A percentile compares a stretch with the other conserved stretches of the same genome.
Evolutionary conservation across 495 filamentous ascomycete species (phyloP).

Genomic region (Xylaria intraflava): DNA sequence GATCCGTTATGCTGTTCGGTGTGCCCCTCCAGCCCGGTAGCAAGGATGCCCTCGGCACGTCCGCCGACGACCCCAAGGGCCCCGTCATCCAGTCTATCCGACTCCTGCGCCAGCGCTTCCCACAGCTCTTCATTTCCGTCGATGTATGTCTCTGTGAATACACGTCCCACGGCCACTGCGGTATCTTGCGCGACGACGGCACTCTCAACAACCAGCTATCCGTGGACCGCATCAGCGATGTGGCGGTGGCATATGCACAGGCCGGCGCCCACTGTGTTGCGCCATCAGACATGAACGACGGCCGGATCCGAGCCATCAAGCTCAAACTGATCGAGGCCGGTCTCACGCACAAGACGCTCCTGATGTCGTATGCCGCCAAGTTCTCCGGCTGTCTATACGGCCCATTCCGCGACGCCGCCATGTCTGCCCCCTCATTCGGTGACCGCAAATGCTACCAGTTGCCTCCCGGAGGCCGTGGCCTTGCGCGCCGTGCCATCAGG

Average conservation of each 20-base stretch:
- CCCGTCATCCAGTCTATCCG: constrained; percentile 83
- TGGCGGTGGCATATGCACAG: constrained; percentile 83
- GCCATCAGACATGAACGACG: constrained; percentile 98
- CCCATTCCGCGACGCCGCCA: constrained; percentile 93
- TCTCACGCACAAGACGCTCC: constrained; percentile 76
- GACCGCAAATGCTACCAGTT: constrained; percentile 96
- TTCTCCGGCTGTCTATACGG: constrained; percentile 96
- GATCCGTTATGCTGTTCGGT: constrained; percentile 91
- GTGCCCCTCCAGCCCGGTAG: constrained; percentile 71
- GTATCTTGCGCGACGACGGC: constrained; percentile 86
- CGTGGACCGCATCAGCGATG: constrained; percentile 88
- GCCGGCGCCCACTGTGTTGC: constrained; percentile 96
- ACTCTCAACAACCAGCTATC: constrained; percentile 86
- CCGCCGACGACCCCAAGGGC: constrained; percentile 85
- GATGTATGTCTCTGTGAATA: constrained; percentile 99
- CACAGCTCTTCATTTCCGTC: constrained; percentile 77
- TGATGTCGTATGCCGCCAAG: constrained; percentile 98
- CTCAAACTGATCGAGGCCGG: constrained; percentile 88
- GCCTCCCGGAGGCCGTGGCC: constrained; percentile 83
- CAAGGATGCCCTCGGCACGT: constrained; percentile 90
- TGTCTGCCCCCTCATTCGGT: constrained; percentile 85
- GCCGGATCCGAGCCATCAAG: constrained; percentile 92
- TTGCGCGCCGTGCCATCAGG: constrained; percentile 83
- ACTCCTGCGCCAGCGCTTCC: constrained; percentile 73
- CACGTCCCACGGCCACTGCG: constrained; percentile 97